These are phyloP conservation scores for Ustilago nuda DNA, from an alignment of 1,284 basidiomycete genomes.

Conservation along the genomic window DNA sequence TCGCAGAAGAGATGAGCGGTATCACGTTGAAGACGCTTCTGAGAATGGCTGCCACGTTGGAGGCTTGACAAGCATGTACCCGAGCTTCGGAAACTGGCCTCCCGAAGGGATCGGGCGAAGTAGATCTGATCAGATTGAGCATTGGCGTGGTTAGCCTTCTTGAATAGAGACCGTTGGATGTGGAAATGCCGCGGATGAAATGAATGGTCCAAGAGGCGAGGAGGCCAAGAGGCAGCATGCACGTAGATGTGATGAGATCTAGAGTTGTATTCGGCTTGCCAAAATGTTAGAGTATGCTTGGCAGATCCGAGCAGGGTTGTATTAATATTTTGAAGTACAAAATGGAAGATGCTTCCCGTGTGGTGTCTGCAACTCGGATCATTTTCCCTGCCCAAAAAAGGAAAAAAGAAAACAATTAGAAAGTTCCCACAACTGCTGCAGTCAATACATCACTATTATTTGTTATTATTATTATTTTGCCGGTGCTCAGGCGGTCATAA, in stretches of 20 bases:
- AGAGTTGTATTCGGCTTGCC: neutral
- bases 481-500: neutral
- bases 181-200: constrained; percentile 4
- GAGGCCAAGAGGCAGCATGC: neutral
- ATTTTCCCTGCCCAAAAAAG: neutral
- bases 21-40: neutral
- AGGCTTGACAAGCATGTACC: neutral
- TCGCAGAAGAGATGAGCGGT: neutral
- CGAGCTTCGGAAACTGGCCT: neutral
- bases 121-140: too few relatives aligned
- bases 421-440: neutral
- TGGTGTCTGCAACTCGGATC: neutral
- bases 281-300: neutral
- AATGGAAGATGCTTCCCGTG: neutral
- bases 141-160: too few relatives aligned
- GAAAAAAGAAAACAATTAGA: neutral
- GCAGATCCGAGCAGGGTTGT: neutral
- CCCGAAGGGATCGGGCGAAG: neutral
- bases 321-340: neutral
- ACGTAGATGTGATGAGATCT: neutral
- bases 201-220: neutral
- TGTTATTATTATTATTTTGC: too few relatives aligned
- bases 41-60: neutral
- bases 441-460: too few relatives aligned
- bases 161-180: neutral